Evolutionary conservation across 1,139 yeast species (phyloP), one percentile per base, ranked within the genome.

Genomic region (Suzukiozyma palmioleophila): DNA sequence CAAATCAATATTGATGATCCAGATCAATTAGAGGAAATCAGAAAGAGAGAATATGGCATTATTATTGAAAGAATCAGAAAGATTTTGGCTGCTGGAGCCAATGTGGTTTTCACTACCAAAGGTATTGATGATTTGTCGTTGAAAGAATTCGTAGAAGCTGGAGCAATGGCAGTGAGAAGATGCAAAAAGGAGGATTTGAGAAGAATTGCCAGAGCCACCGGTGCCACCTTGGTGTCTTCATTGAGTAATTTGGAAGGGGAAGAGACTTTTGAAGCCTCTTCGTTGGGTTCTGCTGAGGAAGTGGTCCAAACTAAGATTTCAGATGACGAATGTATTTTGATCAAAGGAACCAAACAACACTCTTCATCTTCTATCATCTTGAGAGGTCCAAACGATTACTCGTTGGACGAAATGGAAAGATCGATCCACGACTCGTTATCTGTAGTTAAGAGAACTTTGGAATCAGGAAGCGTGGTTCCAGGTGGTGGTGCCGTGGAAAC

Each of bases 401-500:
- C 95, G 33, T 75, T 94, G 50, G 99, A 94, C 63, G 99, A 94
- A 69, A 92, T 94, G 97, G 97, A 94, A 68, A 80, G 99, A 64
- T 87, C 96, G 16, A 65, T 94, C 44, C 97, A 89, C 57, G 99
- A 94, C 62, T 87, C 98, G 1, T 73, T 94, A 51, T 83, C 90
- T 35, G 98, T 92, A 30, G 96, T 94, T 35, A 94, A 94, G 70
- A 82, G 98, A 61, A 89, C 98, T 13, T 77, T 94, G 51, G 99
- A 94, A 66, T 81, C 94, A 56, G 97, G 97, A 12, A 68, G 77
- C 50, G 94, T 94, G 42, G 98, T 94, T 8, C 97, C 98, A 35
- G 99, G 99, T 43, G 99, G 98, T 48, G 99, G 99, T 47, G 96
- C 97, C 16, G 98, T 92, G 36, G 99, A 94, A 68, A 76, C 96